Evolutionary conservation across 108 stramenopile species (phyloP).

Genomic region (Mayamaea pseudoterrestris): DNA sequence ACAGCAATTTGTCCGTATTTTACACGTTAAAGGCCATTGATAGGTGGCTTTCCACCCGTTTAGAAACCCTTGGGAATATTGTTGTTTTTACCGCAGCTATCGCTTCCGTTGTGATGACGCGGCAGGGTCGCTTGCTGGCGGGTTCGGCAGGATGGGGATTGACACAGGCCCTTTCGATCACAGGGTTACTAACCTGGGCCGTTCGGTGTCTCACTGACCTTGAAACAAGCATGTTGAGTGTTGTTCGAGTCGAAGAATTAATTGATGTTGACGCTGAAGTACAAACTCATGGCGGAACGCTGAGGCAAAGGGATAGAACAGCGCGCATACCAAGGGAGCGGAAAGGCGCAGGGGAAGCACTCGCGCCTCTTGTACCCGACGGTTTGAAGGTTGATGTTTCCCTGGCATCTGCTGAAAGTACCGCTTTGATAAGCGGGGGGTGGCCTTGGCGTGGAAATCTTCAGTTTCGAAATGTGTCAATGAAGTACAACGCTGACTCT

Average conservation of each 20-base stretch:
- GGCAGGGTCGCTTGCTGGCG: slow-evolving; percentile 29
- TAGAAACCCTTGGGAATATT: slow-evolving; percentile 66
- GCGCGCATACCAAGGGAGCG: slow-evolving; percentile 18
- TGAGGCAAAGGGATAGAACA: no score
- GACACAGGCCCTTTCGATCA: slow-evolving; percentile 67
- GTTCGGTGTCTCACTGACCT: slow-evolving; percentile 49
- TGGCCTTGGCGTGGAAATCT: slow-evolving; percentile 78
- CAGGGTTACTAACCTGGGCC: slow-evolving; percentile 72
- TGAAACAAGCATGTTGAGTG: slow-evolving; percentile 58
- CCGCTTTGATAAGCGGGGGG: slow-evolving; percentile 12
- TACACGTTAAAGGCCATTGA: slow-evolving; percentile 65
- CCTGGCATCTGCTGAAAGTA: background rate
- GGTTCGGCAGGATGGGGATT: slow-evolving; percentile 78
- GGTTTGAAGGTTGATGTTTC: background rate
- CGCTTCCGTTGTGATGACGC: slow-evolving; percentile 39
- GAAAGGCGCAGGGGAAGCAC: slow-evolving; percentile 27
- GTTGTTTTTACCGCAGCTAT: slow-evolving; percentile 52
- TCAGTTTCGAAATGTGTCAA: slow-evolving; percentile 53
- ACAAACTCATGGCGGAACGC: background rate
- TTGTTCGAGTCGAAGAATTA: slow-evolving; percentile 44
- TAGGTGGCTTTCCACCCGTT: slow-evolving; percentile 61
- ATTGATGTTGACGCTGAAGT: slow-evolving; percentile 34
- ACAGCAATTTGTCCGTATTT: slow-evolving; percentile 51
- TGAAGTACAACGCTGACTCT: slow-evolving; percentile 52
- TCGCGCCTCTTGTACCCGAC: slow-evolving; percentile 6